A percentile compares a stretch with the other conserved stretches of the same genome.
These are phyloP conservation scores for Pyrenophora graminea DNA, from an alignment of 2,329 filamentous ascomycete genomes.

Conservation along the genomic window DNA sequence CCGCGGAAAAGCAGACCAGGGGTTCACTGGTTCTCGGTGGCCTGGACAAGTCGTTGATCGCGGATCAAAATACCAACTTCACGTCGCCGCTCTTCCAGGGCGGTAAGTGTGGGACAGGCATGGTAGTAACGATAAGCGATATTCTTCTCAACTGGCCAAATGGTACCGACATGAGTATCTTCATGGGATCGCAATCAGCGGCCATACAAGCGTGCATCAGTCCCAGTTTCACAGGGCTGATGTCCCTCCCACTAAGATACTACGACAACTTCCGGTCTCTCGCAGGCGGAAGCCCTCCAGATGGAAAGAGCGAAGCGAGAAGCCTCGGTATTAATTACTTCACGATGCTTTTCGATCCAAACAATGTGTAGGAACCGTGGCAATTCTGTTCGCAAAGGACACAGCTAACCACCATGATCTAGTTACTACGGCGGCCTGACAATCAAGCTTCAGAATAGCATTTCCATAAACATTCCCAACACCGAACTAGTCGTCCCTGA, in stretches of 20 bases:
- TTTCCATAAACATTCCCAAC: conserved; percentile 21
- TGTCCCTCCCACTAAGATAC: conserved; percentile 19
- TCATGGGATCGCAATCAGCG: conserved; percentile 19
- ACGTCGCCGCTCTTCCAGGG: conserved; percentile 13
- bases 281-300: conserved; percentile 18
- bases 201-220: conserved; percentile 24
- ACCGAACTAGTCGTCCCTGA: conserved; percentile 22
- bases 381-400: neutral
- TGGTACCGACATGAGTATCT: conserved; percentile 39
- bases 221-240: conserved; percentile 20
- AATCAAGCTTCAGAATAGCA: conserved; percentile 19
- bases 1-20: conserved; percentile 21
- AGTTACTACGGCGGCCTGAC: conserved; percentile 26
- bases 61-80: conserved; percentile 22
- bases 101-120: conserved; percentile 29
- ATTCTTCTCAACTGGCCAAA: conserved; percentile 43
- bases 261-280: conserved; percentile 16
- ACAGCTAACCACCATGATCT: conserved; percentile 7
- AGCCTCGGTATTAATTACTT: conserved; percentile 22
- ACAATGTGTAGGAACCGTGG: conserved; percentile 17
- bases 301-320: conserved; percentile 10
- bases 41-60: conserved; percentile 17
- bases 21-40: conserved; percentile 40
- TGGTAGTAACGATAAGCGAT: conserved; percentile 36
- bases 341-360: conserved; percentile 23